Evolutionary conservation across 139 green algal genomes (phyloP), one percentile per base, ranked within the genome.

Genomic region (Closterium sp.): DNA sequence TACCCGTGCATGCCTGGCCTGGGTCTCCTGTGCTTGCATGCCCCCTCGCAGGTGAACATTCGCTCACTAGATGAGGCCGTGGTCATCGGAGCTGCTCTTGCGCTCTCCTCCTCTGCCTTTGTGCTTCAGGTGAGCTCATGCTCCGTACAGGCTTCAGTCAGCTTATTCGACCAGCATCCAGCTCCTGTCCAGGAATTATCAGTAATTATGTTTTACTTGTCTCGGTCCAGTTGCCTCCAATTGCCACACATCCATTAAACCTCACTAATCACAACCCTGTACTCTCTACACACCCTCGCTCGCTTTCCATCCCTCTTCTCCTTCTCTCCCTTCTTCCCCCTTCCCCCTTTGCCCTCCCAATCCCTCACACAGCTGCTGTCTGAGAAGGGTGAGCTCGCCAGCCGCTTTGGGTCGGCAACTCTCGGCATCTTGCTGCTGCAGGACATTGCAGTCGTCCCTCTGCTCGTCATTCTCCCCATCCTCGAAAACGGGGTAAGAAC

Each of bases 401-500:
- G 96, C 0, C 94, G 95, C 1, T 97, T 98, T 94, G 98, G 98
- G 1, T 97, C 95, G 22, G 98, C 97, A 86, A 99, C 98, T n/a
- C 95, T 99, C 70, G 98, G 98, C 30, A 97, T 99, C 91, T 95
- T 99, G 89, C 96, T 99, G 32, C 96, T 99, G 73, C 97, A 99
- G 96, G 98, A 99, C 92, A 96, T 99, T 50, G 98, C 98, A 24
- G 98, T 99, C 22, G 98, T 99, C 87, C 97, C 99, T 89, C 96
- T 99, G 93, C 97, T 99, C 79, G 99, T 99, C 97, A 96, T 99
- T 87, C 98, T 99, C 85, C 98, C 98, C 9, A 96, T 99, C 92
- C 96, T 99, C 86, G 98, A 95, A 70, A 93, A 11, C 22, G 90
- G 86, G 91, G 91, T 93, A 93, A 93, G 91, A 10, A 87, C 1